phyloP scores from a whole-genome alignment of 139 green algal species.

The Pseudopediastrum boryanum region DNA sequence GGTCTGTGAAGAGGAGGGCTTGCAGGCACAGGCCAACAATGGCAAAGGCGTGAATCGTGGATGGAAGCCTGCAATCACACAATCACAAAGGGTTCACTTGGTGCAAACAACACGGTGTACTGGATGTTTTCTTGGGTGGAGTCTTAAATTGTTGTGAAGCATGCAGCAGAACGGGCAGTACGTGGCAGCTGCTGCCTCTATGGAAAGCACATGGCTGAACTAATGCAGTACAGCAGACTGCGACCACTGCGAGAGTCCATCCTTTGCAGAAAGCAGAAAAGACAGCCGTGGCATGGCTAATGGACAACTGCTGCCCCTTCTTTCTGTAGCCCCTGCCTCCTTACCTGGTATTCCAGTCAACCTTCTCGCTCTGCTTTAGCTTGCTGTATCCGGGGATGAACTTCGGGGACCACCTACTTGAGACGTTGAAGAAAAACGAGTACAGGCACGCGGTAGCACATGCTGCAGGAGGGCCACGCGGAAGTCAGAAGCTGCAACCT shows the following conservation, averaged over 20 bases:
- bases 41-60: constrained; percentile 23
- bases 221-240: neutral
- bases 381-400: constrained; percentile 5
- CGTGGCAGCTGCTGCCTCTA: neutral
- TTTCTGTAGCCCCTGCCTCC: neutral
- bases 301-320: too few species aligned
- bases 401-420: constrained; percentile 27
- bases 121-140: neutral
- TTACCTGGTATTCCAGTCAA: constrained; percentile 34
- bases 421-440: too few species aligned
- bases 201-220: neutral
- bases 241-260: neutral
- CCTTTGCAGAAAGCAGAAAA: neutral
- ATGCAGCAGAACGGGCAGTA: neutral
- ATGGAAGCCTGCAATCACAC: constrained; percentile 23
- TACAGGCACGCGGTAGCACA: too few species aligned
- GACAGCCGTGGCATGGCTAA: too few species aligned
- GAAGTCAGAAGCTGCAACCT: too few species aligned
- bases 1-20: neutral
- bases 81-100: constrained; percentile 1
- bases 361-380: constrained; percentile 3
- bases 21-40: neutral
- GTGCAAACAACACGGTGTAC: constrained; percentile 14
- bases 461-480: too few species aligned
- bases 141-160: neutral